Base-by-base conservation (phyloP, 768 basidiomycete genomes). In the Coprinellus aureogranulatus region DNA sequence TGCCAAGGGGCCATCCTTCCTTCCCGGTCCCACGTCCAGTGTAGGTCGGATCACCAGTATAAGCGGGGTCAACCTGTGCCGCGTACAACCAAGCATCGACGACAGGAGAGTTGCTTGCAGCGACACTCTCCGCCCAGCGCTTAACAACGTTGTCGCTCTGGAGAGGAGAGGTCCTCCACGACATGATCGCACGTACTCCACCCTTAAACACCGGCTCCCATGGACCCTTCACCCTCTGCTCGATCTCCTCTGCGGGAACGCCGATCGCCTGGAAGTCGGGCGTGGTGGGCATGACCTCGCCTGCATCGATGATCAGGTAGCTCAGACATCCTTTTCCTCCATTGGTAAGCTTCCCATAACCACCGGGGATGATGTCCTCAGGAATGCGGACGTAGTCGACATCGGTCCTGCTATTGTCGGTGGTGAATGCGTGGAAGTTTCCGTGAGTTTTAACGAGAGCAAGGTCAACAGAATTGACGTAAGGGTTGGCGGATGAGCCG, bases 391-490 rank as follows among this genome's bases (percentile, higher is more conserved):
- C 44, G 37, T 20, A 12, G 46, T 47, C 52, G 48, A 16, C 41
- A 12, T 49, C 42, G 30, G 30, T 48, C 45, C 45, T 54, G 46
- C 31, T 22, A 8, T 39, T 14, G 14, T 34, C 26, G 20, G 58
- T 59, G 5, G 52, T 27, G 20, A 59, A 54, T 20, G 41, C 44
- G 39, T 54, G 53, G 51, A 22, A 54, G 12, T 18, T 14, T 16
- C 58, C 58, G 44, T 54, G 58, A 11, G 45, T 45, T 41, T 59
- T 53, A 28, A 39, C 47, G n/a, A 53, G 42, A 9, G 58, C 58
- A 14, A 59, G 16, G 41, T 59, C 10, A 9, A 49, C 58, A 18
- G 22, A 23, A 34, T 59, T 59, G 58, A 59, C 52, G 52, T 8
- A 59, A 16, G 27, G 6, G 34, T 59, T 50, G 27, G 54, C 53